These are phyloP conservation scores for Monilinia aucupariae DNA, from an alignment of 2,329 filamentous ascomycete genomes.

Conservation along the genomic window DNA sequence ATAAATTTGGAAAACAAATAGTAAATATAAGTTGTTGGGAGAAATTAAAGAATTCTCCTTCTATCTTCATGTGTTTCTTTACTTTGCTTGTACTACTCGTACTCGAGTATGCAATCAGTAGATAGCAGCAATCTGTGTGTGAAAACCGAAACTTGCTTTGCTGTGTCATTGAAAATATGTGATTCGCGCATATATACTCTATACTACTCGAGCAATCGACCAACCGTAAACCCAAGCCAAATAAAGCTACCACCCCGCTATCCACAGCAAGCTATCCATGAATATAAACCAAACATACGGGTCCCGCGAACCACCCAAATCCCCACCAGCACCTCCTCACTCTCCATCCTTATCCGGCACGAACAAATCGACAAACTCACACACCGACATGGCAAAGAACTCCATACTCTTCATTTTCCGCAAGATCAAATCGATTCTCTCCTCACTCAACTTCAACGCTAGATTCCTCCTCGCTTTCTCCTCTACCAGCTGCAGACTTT, in stretches of 20 bases:
- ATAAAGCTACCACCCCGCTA: neutral
- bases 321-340: neutral
- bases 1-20: too few species aligned
- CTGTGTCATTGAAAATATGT: too few species aligned
- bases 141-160: too few species aligned
- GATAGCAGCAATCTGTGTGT: too few species aligned
- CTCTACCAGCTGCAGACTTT: slow-evolving; percentile 24
- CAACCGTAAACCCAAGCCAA: too few species aligned
- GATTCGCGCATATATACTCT: neutral
- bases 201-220: too few species aligned
- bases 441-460: slow-evolving; percentile 23
- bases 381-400: slow-evolving; percentile 12
- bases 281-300: neutral
- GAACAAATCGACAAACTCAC: slow-evolving; percentile 16
- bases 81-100: too few species aligned
- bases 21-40: too few species aligned
- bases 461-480: slow-evolving; percentile 29
- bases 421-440: slow-evolving; percentile 12
- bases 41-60: too few species aligned
- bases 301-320: neutral
- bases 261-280: neutral
- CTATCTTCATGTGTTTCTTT: too few species aligned
- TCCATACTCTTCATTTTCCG: slow-evolving; percentile 15
- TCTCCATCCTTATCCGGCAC: slow-evolving; percentile 11
- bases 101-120: too few species aligned